phyloP scores from a whole-genome alignment of 345 rosid species.

The Durio zibethinus region DNA sequence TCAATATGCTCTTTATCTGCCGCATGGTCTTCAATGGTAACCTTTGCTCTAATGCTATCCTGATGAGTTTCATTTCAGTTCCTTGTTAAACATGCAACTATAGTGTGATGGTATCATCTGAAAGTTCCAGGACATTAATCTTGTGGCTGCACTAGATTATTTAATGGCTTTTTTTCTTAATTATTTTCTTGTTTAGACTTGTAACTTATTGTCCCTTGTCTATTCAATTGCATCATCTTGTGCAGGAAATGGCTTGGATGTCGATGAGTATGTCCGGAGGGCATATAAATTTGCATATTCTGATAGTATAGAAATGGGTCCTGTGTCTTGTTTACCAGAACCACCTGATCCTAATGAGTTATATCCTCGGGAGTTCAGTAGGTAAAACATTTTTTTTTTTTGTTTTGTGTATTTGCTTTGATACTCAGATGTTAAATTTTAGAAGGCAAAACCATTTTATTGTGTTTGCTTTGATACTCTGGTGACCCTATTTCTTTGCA shows the following conservation, averaged over 20 bases:
- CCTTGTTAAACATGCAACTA: conserved; percentile 14
- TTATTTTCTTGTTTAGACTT: background rate
- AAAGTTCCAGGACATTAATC: conserved; percentile 4
- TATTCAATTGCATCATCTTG: conserved; percentile 15
- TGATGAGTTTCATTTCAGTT: conserved; percentile 13
- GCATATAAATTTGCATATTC: conserved; percentile 98
- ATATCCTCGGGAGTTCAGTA: conserved; percentile 93
- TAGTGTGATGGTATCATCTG: conserved; percentile 15
- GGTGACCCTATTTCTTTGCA: background rate
- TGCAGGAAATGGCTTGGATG: conserved; percentile 95
- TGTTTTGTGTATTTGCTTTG: conserved; percentile 17
- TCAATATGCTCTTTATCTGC: conserved; percentile 98
- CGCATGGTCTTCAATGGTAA: conserved; percentile 98
- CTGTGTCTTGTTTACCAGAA: conserved; percentile 82
- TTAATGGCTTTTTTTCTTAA: background rate
- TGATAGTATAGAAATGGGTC: conserved; percentile 95
- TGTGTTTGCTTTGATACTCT: conserved; percentile 19
- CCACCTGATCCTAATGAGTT: conserved; percentile 96
- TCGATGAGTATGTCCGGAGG: conserved; percentile 95
- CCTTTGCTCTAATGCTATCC: conserved; percentile 22
- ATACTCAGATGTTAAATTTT: conserved; percentile 31
- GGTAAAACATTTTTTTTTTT: conserved; percentile 38
- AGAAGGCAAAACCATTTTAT: conserved; percentile 49
- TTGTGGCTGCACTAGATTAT: conserved; percentile 9
- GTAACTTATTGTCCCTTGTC: conserved; percentile 4